Evolutionary conservation across 257 asterid species (phyloP), one percentile per base, ranked within the genome.

Genomic region (Asclepias syriaca): DNA sequence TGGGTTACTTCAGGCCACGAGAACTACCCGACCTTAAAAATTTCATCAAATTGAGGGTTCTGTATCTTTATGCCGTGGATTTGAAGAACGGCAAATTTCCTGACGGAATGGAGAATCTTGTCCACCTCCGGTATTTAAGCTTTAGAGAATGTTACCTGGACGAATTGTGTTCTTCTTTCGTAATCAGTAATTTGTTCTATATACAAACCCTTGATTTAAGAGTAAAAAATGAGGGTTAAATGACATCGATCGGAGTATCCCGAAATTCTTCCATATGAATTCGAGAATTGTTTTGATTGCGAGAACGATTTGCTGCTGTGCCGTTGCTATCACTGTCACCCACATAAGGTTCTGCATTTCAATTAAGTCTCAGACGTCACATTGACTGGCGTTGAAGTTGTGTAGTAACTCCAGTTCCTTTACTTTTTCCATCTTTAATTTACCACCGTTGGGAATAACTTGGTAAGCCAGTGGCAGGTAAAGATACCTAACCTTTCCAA

Each of bases 141-240:
- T 84, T 84, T 2, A 70, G 64, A 51, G 75, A 69, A 7, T 84
- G 86, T 21, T 65, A 1, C 51, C 65, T 84, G 8, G 58, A 37
- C 22, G 76, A 50, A 34, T 58, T 77, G 43, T 79, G 77, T 12
- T 43, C 79, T 14, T 72, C 77, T 5, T 32, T 32, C 2, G 34
- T 32, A 3, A 19, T 79, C 0, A 49, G 80, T 70, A 70, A 50
- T 3, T 66, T 84, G 61, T 24, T 60, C 3, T 27, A 3, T 39
- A 49, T 84, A 74, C 70, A 74, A 58, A 76, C 71, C 58, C 82
- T 84, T 5, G 82, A 84, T 68, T 66, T 84, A 5, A 70, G 81
- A 37, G 72, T 79, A 11, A 32, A 15, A 11, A 54, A 6, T 1
- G 18, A 19, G 1, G n/a, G 37, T 24, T 11, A 29, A 39, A 6